phyloP scores from a whole-genome alignment of 2,329 filamentous ascomycete genomes.

The Xylariaceae sp. region DNA sequence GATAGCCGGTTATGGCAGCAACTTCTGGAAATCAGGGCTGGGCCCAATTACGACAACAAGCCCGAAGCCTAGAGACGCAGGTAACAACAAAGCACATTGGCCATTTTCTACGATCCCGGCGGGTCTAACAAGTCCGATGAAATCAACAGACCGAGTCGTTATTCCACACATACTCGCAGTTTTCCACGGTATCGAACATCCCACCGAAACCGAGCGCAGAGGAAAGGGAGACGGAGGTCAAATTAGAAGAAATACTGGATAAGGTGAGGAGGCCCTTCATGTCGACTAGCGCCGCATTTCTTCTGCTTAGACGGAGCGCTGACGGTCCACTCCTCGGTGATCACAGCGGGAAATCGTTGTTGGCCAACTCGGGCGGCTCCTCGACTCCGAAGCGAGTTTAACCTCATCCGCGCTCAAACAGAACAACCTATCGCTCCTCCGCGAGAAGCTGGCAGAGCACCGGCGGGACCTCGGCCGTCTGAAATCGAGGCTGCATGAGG shows the following conservation, averaged over 20 bases:
- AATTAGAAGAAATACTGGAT: constrained; percentile 78
- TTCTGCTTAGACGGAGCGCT: neutral
- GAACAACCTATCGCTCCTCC: constrained; percentile 87
- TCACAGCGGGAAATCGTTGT: constrained; percentile 74
- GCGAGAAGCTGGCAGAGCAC: constrained; percentile 84
- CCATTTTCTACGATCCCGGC: no score
- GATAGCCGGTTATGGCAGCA: constrained; percentile 41
- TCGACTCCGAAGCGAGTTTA: constrained; percentile 85
- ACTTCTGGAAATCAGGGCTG: constrained; percentile 62
- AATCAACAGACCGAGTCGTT: constrained; percentile 69
- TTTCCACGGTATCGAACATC: constrained; percentile 72
- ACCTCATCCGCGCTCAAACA: constrained; percentile 93
- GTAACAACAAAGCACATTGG: constrained; percentile 43
- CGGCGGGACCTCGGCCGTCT: constrained; percentile 74
- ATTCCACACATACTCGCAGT: constrained; percentile 86
- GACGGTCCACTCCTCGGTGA: neutral
- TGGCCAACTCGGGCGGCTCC: constrained; percentile 75
- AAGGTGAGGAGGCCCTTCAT: constrained; percentile 51
- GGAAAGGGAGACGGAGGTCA: constrained; percentile 71
- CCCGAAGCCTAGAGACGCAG: constrained; percentile 82
- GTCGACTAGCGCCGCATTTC: neutral
- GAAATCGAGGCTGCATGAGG: constrained; percentile 65
- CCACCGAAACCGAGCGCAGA: constrained; percentile 80
- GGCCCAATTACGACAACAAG: constrained; percentile 92
- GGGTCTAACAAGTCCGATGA: no score